Percentiles rank a stretch among this genome's conserved stretches.
Conservation (phyloP, 2,329 filamentous ascomycete genomes). For the Penicillium hordei region DNA sequence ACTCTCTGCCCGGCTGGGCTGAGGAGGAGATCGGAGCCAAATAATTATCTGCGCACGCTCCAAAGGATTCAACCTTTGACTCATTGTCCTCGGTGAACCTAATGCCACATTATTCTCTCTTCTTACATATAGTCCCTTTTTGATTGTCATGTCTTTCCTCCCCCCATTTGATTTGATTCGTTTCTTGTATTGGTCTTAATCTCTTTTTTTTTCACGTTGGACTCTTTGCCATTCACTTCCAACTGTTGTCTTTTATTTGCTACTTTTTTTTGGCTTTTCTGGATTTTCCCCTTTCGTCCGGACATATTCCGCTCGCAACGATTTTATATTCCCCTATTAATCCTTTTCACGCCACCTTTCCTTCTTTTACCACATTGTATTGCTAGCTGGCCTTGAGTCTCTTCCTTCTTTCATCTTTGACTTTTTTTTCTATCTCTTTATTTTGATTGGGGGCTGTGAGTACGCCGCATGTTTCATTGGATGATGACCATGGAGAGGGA, state of each 20-base stretch:
- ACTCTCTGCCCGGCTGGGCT: constrained; percentile 61
- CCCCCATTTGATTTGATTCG: constrained; percentile 24
- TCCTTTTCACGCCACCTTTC: constrained; percentile 26
- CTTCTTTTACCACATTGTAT: constrained; percentile 39
- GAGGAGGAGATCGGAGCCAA: constrained; percentile 63
- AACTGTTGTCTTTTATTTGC: constrained; percentile 18
- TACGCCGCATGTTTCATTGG: constrained; percentile 9
- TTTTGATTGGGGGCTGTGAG: constrained; percentile 11
- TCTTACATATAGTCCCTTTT: constrained; percentile 22
- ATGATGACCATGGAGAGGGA: constrained; percentile 7
- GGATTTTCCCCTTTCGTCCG: constrained; percentile 25
- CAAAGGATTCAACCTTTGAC: constrained; percentile 19
- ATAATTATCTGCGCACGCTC: constrained; percentile 32
- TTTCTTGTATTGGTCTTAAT: constrained; percentile 39
- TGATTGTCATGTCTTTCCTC: constrained; percentile 18
- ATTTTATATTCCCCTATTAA: constrained; percentile 31
- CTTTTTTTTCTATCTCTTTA: constrained; percentile 19
- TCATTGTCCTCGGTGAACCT: constrained; percentile 20
- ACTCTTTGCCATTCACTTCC: constrained; percentile 24
- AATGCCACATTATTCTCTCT: constrained; percentile 22
- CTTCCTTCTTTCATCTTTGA: constrained; percentile 22
- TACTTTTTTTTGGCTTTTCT: constrained; percentile 26
- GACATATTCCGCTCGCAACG: constrained; percentile 29
- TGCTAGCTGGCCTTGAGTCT: constrained; percentile 42
- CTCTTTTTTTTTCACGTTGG: constrained; percentile 18